These are phyloP conservation scores for Albugo laibachii DNA, from an alignment of 352 stramenopile species.

Conservation along the genomic window DNA sequence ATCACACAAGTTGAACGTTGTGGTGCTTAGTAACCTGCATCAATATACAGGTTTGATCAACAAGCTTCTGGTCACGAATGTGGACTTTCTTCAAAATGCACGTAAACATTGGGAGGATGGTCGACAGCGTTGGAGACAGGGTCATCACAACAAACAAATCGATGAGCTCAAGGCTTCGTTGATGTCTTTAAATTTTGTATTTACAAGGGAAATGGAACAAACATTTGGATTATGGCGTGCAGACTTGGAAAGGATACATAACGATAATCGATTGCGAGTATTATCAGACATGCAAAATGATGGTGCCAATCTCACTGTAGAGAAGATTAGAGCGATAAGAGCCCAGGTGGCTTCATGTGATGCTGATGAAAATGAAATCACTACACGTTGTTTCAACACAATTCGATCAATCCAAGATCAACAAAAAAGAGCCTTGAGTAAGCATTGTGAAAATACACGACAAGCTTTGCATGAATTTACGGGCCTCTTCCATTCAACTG, in stretches of 20 bases:
- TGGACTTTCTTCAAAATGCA: conserved; percentile 30
- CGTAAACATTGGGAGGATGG: conserved; percentile 46
- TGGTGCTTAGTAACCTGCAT: conserved; percentile 63
- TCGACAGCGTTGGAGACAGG: conserved; percentile 35
- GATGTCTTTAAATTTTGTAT: conserved; percentile 35
- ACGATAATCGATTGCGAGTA: conserved; percentile 19
- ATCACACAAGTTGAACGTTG: conserved; percentile 54
- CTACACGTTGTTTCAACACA: conserved; percentile 28
- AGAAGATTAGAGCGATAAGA: conserved; percentile 18
- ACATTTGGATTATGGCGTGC: conserved; percentile 31
- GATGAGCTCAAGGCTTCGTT: conserved; percentile 31
- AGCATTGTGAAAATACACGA: conserved; percentile 23
- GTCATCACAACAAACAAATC: conserved; percentile 65
- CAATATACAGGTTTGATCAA: conserved; percentile 54
- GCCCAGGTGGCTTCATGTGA: conserved; percentile 24
- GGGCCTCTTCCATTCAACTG: conserved; percentile 31
- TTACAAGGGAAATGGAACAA: conserved; percentile 33
- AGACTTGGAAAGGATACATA: conserved; percentile 32
- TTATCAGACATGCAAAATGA: conserved; percentile 25
- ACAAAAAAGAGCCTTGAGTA: conserved; percentile 15
- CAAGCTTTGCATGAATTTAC: conserved; percentile 40
- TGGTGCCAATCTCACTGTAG: conserved; percentile 20
- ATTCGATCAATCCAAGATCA: conserved; percentile 20
- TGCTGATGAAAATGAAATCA: conserved; percentile 42
- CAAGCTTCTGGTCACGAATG: conserved; percentile 37